A percentile compares a stretch with the other conserved stretches of the same genome.
Conservation (phyloP, 78 protist genomes). For the Dictyostelium capitatum region DNA sequence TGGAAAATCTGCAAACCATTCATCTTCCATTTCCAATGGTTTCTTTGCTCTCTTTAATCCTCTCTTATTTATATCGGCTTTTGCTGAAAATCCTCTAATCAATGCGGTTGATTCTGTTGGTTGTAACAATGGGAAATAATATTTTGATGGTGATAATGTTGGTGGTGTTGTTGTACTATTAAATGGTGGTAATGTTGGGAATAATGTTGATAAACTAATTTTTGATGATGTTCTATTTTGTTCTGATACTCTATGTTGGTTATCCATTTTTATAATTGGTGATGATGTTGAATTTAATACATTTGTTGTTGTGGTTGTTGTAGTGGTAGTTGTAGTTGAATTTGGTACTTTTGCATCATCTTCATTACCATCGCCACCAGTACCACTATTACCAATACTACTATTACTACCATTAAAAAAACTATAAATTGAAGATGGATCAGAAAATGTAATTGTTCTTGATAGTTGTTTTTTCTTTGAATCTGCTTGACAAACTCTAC, state of each 20-base stretch:
- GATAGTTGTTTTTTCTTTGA: conserved; percentile 29
- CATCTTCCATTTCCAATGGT: conserved; percentile 67
- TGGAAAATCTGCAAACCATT: conserved; percentile 8
- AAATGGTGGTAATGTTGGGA: conserved; percentile 48
- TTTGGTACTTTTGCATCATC: too few species aligned
- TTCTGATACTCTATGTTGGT: neutral
- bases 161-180: neutral
- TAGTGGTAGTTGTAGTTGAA: neutral
- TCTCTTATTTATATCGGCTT: conserved; percentile 69
- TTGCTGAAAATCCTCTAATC: conserved; percentile 51
- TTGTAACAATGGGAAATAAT: conserved; percentile 63
- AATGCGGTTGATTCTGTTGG: conserved; percentile 50
- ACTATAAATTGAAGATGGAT: conserved; percentile 38
- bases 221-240: conserved; percentile 20
- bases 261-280: neutral
- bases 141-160: conserved; percentile 57
- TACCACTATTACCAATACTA: neutral
- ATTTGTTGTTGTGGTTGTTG: neutral
- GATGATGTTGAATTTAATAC: conserved; percentile 27
- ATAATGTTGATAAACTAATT: conserved; percentile 22
- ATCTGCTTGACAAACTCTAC: neutral
- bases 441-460: conserved; percentile 64
- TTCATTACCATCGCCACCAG: neutral
- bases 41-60: conserved; percentile 79
- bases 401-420: conserved; percentile 33